Evolutionary conservation across 805 yeast species (phyloP), one percentile per base, ranked within the genome.

Genomic region (Candida easanensis): DNA sequence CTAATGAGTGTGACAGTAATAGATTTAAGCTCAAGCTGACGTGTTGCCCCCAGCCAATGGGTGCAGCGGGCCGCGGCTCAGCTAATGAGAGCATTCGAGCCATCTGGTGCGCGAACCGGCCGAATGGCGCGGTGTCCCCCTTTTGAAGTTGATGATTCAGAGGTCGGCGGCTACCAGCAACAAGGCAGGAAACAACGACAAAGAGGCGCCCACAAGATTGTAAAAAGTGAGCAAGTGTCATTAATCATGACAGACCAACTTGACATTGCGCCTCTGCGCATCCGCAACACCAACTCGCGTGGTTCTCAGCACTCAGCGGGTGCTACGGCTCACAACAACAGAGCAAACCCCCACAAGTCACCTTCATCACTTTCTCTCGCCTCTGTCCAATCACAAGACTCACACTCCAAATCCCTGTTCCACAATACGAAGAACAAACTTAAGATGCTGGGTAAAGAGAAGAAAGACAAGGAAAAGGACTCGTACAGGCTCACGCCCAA

Each of bases 401-500:
- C 41, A 2, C 42, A 40, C 38, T 30, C 37, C 28, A 43, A 37
- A 43, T 33, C 47, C 17, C 33, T 46, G 30, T 45, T 49, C 32
- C 49, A 45, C 22, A 35, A 31, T 19, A 44, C 51, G 8, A 50
- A 48, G 49, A 42, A 38, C 42, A 45, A 46, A 38, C 42, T 49
- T 19, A 46, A 41, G 44, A 15, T 44, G 42, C 31, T 49, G n/a
- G 45, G 44, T 4, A 38, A 40, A 37, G 44, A 36, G 17, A 30
- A 22, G 20, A 44, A 40, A 2, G 35, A 41, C 36, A 41, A 37
- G 18, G 25, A 45, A 11, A 41, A 44, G 27, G 49, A 45, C 22
- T 30, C 37, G 11, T 43, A 47, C 35, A 45, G 41, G 36, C 41
- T 58, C 18, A 54, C 60, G 4, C 61, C 62, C n/a, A 53, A 57